Evolutionary conservation across 306 rosid genomes (phyloP), one percentile per base, ranked within the genome.

Genomic region (Dicorynia guianensis): DNA sequence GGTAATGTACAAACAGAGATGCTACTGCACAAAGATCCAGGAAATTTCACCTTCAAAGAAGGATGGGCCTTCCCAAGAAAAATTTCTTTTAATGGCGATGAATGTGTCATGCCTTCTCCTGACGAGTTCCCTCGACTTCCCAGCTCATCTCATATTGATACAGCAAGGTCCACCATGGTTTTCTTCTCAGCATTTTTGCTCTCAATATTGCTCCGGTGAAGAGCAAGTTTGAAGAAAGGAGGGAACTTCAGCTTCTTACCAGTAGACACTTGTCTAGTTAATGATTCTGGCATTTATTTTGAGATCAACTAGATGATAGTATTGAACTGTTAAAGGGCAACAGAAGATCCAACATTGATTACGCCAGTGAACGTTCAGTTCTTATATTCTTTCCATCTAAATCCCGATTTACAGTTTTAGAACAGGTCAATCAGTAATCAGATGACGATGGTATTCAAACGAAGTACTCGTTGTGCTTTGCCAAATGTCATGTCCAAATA

Each of bases 61-160:
- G 98, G 98, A 48, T 93, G 98, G 97, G 63, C 89, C 30, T 91
- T 93, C 76, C 98, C 96, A 0, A 87, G 93, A 77, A 93, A 68
- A 71, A 76, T 93, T 70, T 83, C 84, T 11, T 93, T 91, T 38
- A 87, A 93, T 74, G 97, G 97, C 0, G 96, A 93, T 69, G 90
- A 83, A 10, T 93, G 98, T 81, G 97, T 89, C 5, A 85, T 91
- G 92, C 96, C 98, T 9, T 83, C 88, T 63, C 97, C 97, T 5
- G 89, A 91, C 13, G 61, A 79, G 1, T 93, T 84, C 48, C 98
- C 96, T 1, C 62, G 60, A 20, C 92, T 93, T 4, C 98, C 97
- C 49, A 88, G 81, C 67, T 5, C 67, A 53, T 84, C 79, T 68
- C 80, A 61, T 71, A 5, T 17, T 62, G 33, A 67, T 11, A 69